Evolutionary conservation across 1,284 basidiomycete species (phyloP).

Genomic region (Mycosarcoma maydis): DNA sequence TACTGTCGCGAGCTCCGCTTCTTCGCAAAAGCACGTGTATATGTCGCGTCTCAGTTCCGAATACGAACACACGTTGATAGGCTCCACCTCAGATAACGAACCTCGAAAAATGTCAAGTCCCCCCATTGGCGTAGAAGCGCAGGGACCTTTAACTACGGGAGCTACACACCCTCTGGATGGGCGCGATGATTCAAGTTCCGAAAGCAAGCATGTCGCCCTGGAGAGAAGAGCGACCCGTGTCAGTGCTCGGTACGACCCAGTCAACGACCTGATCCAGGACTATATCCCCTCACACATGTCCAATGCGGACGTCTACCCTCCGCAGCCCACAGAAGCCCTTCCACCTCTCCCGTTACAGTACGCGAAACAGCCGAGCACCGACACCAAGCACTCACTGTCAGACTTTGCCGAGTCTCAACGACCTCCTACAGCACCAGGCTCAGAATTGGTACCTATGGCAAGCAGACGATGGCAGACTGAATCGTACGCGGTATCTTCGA

Average conservation of each 20-base stretch:
- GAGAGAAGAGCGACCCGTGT: conserved; percentile 30
- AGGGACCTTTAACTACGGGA: conserved; percentile 2
- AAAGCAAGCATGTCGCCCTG: not conserved
- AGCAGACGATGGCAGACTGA: conserved; percentile 12
- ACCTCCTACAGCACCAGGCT: conserved; percentile 2
- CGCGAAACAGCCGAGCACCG: conserved; percentile 5
- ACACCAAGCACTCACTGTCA: conserved; percentile 23
- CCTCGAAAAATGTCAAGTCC: conserved; percentile 28
- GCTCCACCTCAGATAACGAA: conserved; percentile 18
- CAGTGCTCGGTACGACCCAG: conserved; percentile 50
- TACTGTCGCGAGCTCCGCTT: conserved; percentile 30
- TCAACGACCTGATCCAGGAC: conserved; percentile 50
- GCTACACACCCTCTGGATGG: conserved; percentile 15
- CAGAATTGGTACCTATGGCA: conserved; percentile 6
- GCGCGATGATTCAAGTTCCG: conserved; percentile 9
- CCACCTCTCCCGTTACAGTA: conserved; percentile 28
- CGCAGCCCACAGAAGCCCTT: conserved; percentile 20
- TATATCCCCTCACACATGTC: conserved; percentile 33
- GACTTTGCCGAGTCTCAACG: conserved; percentile 17
- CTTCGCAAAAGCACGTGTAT: conserved; percentile 23
- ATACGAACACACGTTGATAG: conserved; percentile 39
- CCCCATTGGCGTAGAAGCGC: conserved; percentile 5
- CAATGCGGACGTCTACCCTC: conserved; percentile 33
- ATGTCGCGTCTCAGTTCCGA: conserved; percentile 28
- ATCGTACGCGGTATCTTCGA: conserved; percentile 16